Evolutionary conservation across 306 rosid species (phyloP), one percentile per base, ranked within the genome.

Genomic region (Betula pendula): DNA sequence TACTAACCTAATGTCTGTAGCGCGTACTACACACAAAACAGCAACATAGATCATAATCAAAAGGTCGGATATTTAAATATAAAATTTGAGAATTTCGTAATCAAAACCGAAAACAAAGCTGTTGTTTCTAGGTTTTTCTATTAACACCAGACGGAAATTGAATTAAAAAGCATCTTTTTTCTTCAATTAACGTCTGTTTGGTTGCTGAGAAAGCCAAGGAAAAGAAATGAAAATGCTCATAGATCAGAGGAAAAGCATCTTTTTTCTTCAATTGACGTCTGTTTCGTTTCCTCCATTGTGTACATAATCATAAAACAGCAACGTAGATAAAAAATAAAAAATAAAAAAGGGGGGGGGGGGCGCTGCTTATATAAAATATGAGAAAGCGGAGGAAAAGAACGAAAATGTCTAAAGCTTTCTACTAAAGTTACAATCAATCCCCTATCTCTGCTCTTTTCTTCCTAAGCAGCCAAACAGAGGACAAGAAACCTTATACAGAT

Each of bases 1-100:
- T 44, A 74, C 53, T 63, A 68, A 27, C 51, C 66, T 19, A 66
- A 25, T 19, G 72, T 56, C 74, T 72, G 66, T 17, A 53, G 12
- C 9, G 17, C 3, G 5, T 35, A n/a, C 59, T 48, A 25, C 29
- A 35, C 33, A 55, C 65, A 48, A 56, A 51, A 63, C 16, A 24
- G 55, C 10, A 79, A 50, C 43, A 40, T 5, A 19, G 70, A 38
- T 66, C 70, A 66, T 35, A 66, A 9, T 66, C 3, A n/a, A 66
- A 66, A 17, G 48, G 42, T 38, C 69, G 16, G 6, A 66, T 66
- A 66, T 19, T 27, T 15, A 12, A 0, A 29, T 31, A 29, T 14
- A 27, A 60, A 15, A 6, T 4, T 60, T 8, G 10, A 51, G n/a
- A 13, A 13, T 29, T 60, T 38, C 42, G 33, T 29, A 29, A 29